Conservation (phyloP, 495 filamentous ascomycete genomes). For the Saxispiralis lemnorum region DNA sequence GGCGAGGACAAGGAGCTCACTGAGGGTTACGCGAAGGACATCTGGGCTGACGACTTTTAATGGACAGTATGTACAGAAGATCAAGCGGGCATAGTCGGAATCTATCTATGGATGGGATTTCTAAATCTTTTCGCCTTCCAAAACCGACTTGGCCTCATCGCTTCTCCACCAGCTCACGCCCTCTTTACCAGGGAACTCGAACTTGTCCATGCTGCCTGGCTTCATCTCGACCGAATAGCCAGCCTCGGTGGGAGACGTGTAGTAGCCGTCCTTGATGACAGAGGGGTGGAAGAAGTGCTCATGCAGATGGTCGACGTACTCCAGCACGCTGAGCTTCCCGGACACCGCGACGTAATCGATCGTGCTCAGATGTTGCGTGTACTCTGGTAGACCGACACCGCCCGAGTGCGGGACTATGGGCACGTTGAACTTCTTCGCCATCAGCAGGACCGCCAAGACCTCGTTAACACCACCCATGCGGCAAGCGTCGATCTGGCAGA, state of each 20-base stretch:
- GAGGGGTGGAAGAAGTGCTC: slow-evolving; percentile 79
- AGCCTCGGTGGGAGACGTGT: slow-evolving; percentile 63
- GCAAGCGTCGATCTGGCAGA: slow-evolving; percentile 85
- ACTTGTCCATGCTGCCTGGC: slow-evolving; percentile 65
- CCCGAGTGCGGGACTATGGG: slow-evolving; percentile 81
- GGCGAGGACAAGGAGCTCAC: slow-evolving; percentile 67
- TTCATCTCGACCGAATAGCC: slow-evolving; percentile 93
- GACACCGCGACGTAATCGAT: slow-evolving; percentile 85
- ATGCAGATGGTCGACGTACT: slow-evolving; percentile 87
- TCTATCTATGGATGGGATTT: background rate
- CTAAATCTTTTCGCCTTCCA: slow-evolving; percentile 25
- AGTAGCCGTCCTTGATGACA: slow-evolving; percentile 68
- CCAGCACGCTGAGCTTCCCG: slow-evolving; percentile 63
- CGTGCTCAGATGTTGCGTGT: slow-evolving; percentile 83
- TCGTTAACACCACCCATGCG: slow-evolving; percentile 84
- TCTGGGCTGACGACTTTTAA: slow-evolving; percentile 40
- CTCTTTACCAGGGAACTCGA: slow-evolving; percentile 53
- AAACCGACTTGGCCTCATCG: slow-evolving; percentile 24
- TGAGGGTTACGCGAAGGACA: slow-evolving; percentile 66
- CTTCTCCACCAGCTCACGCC: slow-evolving; percentile 64
- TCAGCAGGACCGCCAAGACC: slow-evolving; percentile 73
- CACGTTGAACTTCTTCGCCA: slow-evolving; percentile 71
- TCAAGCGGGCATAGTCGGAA: background rate
- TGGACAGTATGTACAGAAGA: background rate
- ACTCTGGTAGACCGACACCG: slow-evolving; percentile 81